phyloP scores from a whole-genome alignment of 495 filamentous ascomycete species.

The Penicillium macrosclerotiorum region DNA sequence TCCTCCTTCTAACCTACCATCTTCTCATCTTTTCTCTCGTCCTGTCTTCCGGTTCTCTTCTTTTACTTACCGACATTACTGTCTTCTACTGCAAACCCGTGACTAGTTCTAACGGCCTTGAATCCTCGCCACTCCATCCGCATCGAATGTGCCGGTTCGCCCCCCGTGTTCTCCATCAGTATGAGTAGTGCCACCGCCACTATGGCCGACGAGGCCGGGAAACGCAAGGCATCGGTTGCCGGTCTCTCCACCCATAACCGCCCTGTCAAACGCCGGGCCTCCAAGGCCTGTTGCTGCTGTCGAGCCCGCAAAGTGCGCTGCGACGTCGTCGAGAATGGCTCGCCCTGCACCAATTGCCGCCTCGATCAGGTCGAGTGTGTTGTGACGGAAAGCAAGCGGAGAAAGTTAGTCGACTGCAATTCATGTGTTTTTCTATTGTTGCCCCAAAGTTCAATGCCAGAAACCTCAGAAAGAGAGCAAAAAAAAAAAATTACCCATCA shows the following conservation, averaged over 20 bases:
- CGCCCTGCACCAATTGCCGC: slow-evolving; percentile 86
- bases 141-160: slow-evolving; percentile 21
- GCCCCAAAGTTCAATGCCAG: too few relatives aligned
- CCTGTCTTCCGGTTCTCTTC: too few relatives aligned
- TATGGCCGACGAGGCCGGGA: slow-evolving; percentile 39
- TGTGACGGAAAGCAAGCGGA: slow-evolving; percentile 85
- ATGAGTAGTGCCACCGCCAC: slow-evolving; percentile 28
- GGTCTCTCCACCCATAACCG: slow-evolving; percentile 43
- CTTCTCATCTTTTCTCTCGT: slow-evolving; percentile 1
- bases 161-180: slow-evolving; percentile 10
- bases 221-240: slow-evolving; percentile 44
- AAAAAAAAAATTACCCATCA: background rate
- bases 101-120: slow-evolving; percentile 3
- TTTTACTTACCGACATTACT: too few relatives aligned
- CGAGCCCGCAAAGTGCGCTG: slow-evolving; percentile 88
- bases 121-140: background rate
- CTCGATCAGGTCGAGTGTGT: slow-evolving; percentile 86
- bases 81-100: too few relatives aligned
- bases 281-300: slow-evolving; percentile 85
- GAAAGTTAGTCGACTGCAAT: slow-evolving; percentile 52
- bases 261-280: slow-evolving; percentile 77
- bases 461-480: too few relatives aligned
- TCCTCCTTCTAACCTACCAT: background rate
- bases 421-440: background rate
- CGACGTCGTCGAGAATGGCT: slow-evolving; percentile 84